Conservation (phyloP, 139 green algal genomes). For the Micromonas pusilla region DNA sequence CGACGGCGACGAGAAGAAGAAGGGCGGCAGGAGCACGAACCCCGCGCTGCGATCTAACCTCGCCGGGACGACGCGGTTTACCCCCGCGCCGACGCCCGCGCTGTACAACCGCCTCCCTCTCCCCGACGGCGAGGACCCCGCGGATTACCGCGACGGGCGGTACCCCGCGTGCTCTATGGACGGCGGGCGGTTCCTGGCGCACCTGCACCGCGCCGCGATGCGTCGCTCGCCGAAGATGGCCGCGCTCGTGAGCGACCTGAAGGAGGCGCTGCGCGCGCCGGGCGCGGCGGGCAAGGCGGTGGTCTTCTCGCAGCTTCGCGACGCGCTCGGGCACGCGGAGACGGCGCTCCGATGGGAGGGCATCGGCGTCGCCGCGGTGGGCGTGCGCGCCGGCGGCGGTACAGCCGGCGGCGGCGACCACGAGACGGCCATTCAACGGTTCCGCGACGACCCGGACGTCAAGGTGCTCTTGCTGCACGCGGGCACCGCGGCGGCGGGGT, state of each 20-base stretch:
- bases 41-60: neutral
- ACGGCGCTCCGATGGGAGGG: neutral
- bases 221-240: neutral
- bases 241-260: neutral
- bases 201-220: neutral
- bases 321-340: neutral
- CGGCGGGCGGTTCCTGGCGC: neutral
- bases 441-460: neutral
- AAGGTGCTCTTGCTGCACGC: constrained; percentile 34
- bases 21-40: neutral
- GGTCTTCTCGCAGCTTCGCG: constrained; percentile 19
- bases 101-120: neutral
- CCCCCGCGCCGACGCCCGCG: neutral
- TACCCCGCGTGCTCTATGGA: neutral
- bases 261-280: neutral
- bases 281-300: neutral
- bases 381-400: neutral
- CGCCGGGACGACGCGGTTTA: neutral
- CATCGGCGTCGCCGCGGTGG: neutral
- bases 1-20: neutral
- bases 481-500: constrained; percentile 26
- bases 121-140: neutral
- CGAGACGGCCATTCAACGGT: neutral
- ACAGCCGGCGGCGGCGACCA: neutral
- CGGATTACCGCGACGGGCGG: neutral